phyloP scores from a whole-genome alignment of 257 asterid species.

The Agastache rugosa region DNA sequence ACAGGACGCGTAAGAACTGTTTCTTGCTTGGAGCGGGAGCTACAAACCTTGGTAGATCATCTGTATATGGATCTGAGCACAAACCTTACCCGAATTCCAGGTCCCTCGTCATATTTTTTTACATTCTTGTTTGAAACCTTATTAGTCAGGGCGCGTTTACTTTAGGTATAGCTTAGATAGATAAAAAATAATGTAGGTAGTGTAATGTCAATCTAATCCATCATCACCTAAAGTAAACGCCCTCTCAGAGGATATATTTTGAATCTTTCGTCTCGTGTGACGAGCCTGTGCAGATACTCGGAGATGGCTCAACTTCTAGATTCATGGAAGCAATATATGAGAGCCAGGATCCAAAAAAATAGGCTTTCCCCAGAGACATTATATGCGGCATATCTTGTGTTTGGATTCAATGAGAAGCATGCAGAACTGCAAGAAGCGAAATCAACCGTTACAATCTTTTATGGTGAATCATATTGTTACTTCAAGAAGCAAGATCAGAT shows the following conservation, averaged over 20 bases:
- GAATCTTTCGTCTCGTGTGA: not conserved
- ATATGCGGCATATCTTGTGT: constrained; percentile 41
- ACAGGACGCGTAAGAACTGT: constrained; percentile 20
- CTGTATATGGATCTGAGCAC: not conserved
- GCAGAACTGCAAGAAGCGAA: not conserved
- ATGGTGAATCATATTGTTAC: constrained; percentile 23
- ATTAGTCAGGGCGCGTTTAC: no score
- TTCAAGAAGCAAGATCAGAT: not conserved
- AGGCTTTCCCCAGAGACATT: constrained; percentile 31
- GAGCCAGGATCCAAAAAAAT: constrained; percentile 25
- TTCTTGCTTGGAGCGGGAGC: constrained; percentile 21
- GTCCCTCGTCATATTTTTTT: not conserved
- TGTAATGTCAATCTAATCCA: no score
- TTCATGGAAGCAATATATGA: no score
- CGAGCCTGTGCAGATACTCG: constrained; percentile 32
- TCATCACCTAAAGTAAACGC: no score
- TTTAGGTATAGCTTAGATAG: no score
- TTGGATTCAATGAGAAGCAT: not conserved
- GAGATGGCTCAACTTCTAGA: constrained; percentile 32
- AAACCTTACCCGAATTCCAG: constrained; percentile 12
- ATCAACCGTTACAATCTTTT: not conserved
- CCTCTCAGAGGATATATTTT: not conserved
- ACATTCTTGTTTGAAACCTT: not conserved
- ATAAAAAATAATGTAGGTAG: no score
- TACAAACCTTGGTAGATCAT: not conserved